phyloP scores from a whole-genome alignment of 805 yeast species.

The Metschnikowia rubicola region DNA sequence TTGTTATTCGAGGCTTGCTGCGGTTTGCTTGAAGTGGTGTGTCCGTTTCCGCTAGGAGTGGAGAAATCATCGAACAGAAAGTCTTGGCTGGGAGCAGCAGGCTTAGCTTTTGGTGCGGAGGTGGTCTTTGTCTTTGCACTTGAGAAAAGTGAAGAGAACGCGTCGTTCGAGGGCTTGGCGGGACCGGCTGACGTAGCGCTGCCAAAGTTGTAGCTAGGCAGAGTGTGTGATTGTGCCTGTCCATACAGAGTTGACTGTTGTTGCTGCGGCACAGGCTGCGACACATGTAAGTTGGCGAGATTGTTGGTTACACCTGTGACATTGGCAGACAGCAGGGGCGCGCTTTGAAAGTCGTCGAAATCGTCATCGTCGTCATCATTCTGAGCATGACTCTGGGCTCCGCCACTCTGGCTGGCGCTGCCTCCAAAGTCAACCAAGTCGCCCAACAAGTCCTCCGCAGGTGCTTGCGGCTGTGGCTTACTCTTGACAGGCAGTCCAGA shows the following conservation, averaged over 20 bases:
- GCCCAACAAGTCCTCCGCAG: constrained; percentile 47
- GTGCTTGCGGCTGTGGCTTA: constrained; percentile 23
- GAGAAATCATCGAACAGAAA: constrained; percentile 34
- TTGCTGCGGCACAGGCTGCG: constrained; percentile 11
- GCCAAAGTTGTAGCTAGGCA: constrained; percentile 9
- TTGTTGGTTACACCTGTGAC: constrained; percentile 20
- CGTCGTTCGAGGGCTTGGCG: constrained; percentile 51
- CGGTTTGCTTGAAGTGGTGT: background rate
- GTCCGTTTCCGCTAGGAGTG: constrained; percentile 11
- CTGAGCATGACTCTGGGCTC: constrained; percentile 12
- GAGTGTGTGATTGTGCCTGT: constrained; percentile 15
- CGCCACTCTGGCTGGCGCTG: constrained; percentile 16
- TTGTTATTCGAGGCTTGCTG: constrained; percentile 8
- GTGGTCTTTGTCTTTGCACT: constrained; percentile 52
- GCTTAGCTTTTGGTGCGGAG: constrained; percentile 11
- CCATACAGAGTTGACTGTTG: constrained; percentile 8
- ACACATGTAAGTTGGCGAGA: constrained; percentile 28
- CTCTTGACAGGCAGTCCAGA: constrained; percentile 26
- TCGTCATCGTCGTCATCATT: constrained; percentile 63
- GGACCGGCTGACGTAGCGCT: constrained; percentile 33
- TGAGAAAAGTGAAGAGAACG: constrained; percentile 67
- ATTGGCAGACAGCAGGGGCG: constrained; percentile 37
- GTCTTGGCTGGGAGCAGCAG: constrained; percentile 16
- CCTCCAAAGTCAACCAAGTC: constrained; percentile 43
- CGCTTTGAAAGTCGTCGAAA: constrained; percentile 80